Base-by-base conservation (phyloP, 768 basidiomycete genomes). In the Boletus subparvulus region DNA sequence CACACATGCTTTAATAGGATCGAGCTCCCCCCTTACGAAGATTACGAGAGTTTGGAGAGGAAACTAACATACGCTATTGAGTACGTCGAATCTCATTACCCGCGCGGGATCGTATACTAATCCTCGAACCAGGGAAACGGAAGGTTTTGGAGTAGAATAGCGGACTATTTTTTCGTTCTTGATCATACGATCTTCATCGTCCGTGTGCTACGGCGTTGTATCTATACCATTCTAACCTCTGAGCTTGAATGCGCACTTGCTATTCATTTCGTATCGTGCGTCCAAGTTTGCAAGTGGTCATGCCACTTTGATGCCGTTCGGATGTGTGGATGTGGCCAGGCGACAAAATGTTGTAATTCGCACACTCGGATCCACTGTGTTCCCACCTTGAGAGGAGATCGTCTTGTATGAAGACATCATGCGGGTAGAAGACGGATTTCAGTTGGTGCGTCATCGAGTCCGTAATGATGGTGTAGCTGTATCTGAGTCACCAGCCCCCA, bases 1-100 rank as follows among this genome's bases (percentile, higher is more conserved):
- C 94, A 96, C 70, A 97, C 94, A 2, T 97, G 94, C 74, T 96
- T 97, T 80, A 96, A 96, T 69, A 77, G 88, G 47, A 75, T 92
- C 48, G 94, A 97, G 68, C 73, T 97, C 24, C 94, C 94, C 1
- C 89, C 92, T 16, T 97, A 97, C 69, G 83, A 90, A 63, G 88
- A 91, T 68, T 92, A 90, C 65, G 87, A 91, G 71, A 89, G 84
- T 64, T 72, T 96, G 57, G 93, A 96, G 72, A 85, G 85, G 69
- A 94, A 94, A 73, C 69, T 97, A 48, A 82, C 86, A 41, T 88
- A 86, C 68, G 91, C 91, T 19, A 89, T 93, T 39, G 91, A 93
- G 86, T 90, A 63, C 55, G 88, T 79, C 26, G 40, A 4, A 54
- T 47, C 33, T 54, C 26, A 47, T 46, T 45, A 1, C 24, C 44